Conservation (phyloP, 2,329 filamentous ascomycete genomes). For the Chaetomium olivaceum region DNA sequence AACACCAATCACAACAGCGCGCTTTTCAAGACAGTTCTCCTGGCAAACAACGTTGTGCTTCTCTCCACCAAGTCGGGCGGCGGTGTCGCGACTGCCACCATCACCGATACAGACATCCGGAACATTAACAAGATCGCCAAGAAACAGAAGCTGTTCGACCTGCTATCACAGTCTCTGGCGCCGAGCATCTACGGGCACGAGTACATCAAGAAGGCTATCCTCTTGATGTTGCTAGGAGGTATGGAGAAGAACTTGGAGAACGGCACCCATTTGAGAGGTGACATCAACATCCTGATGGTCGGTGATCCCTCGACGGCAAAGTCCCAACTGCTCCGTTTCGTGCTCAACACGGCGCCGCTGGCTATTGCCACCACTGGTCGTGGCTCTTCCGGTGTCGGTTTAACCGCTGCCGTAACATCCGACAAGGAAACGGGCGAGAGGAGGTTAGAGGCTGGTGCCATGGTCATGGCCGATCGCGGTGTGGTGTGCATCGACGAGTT, state of each 20-base stretch:
- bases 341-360: constrained; percentile 92
- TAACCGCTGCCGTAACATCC: constrained; percentile 92
- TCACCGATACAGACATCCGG: constrained; percentile 94
- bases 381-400: constrained; percentile 94
- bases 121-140: constrained; percentile 99
- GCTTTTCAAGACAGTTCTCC: constrained; percentile 88
- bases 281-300: constrained; percentile 99
- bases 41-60: constrained; percentile 93
- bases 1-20: constrained; percentile 89
- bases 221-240: constrained; percentile 91
- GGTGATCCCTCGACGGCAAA: constrained; percentile 98
- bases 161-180: constrained; percentile 90
- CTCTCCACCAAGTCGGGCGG: constrained; percentile 95
- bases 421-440: constrained; percentile 98
- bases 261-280: constrained; percentile 93
- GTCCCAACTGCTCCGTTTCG: constrained; percentile 95
- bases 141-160: constrained; percentile 88
- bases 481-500: constrained; percentile 99
- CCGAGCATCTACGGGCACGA: constrained; percentile 97
- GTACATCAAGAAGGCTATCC: constrained; percentile 95
- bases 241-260: constrained; percentile 99
- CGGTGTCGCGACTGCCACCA: constrained; percentile 84
- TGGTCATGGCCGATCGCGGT: constrained; percentile 95
- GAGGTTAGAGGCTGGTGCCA: constrained; percentile 92
- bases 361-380: constrained; percentile 97